Evolutionary conservation across 257 asterid genomes (phyloP).

Genomic region (Thymus mandschuricus): DNA sequence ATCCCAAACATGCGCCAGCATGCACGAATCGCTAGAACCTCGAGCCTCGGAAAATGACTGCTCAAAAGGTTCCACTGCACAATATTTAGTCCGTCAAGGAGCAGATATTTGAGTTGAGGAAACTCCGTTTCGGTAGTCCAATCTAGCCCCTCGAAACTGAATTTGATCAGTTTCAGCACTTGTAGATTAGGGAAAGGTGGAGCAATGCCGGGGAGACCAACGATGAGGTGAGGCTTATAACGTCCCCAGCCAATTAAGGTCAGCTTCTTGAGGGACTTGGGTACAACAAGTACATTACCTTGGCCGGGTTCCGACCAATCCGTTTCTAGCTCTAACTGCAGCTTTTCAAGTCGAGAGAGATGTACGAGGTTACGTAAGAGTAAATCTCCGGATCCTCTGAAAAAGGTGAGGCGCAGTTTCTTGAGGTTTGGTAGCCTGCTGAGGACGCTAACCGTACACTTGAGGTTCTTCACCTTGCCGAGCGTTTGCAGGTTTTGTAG

Average conservation of each 20-base stretch:
- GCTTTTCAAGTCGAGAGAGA: slow-evolving; percentile 16
- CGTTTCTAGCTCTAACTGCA: background rate
- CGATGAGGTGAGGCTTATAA: too few relatives aligned
- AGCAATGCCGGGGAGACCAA: background rate
- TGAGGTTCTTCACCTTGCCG: background rate
- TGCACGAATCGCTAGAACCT: background rate
- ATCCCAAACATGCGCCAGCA: background rate
- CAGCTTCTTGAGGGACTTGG: slow-evolving; percentile 6
- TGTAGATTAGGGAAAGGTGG: slow-evolving; percentile 30
- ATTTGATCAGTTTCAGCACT: too few relatives aligned
- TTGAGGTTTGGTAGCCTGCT: slow-evolving; percentile 10
- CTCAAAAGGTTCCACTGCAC: background rate
- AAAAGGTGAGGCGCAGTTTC: background rate
- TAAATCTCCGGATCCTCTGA: background rate
- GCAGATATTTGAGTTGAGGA: slow-evolving; percentile 8
- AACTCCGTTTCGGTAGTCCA: background rate
- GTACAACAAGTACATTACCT: too few relatives aligned
- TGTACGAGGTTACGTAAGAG: background rate
- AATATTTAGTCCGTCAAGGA: background rate
- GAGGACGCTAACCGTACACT: background rate
- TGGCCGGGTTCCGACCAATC: too few relatives aligned
- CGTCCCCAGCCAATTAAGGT: too few relatives aligned
- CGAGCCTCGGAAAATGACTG: slow-evolving; percentile 24
- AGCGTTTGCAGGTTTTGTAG: slow-evolving; percentile 22
- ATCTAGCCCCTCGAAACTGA: too few relatives aligned